phyloP scores from a whole-genome alignment of 1,284 basidiomycete species.

The Cutaneotrichosporon cavernicola region DNA sequence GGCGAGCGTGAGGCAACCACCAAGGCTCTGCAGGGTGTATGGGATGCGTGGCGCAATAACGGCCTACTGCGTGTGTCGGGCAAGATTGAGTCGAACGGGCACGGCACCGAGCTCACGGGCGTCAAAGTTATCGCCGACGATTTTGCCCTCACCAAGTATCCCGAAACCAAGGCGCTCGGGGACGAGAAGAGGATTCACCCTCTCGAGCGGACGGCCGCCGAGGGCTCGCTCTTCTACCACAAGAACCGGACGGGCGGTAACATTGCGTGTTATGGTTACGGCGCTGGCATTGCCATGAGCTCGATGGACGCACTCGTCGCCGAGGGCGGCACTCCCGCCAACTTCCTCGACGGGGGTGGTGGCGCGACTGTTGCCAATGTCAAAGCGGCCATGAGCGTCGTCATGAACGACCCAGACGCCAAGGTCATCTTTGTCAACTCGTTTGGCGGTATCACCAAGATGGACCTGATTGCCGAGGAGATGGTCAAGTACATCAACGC shows the following conservation, averaged over 20 bases:
- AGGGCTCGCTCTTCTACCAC: slow-evolving; percentile 27
- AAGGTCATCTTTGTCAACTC: slow-evolving; percentile 35
- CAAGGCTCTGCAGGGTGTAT: slow-evolving; percentile 17
- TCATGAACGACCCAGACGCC: slow-evolving; percentile 28
- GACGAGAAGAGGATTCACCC: slow-evolving; percentile 16
- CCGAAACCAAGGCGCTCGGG: slow-evolving; percentile 6
- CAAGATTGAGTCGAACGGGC: slow-evolving; percentile 14
- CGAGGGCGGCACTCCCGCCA: slow-evolving; percentile 30
- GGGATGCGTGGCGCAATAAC: slow-evolving; percentile 24
- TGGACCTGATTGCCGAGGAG: slow-evolving; percentile 29
- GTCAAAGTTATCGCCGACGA: slow-evolving; percentile 19
- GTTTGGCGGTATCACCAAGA: slow-evolving; percentile 35
- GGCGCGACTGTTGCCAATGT: slow-evolving; percentile 35
- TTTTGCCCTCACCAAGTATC: slow-evolving; percentile 15
- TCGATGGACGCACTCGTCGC: slow-evolving; percentile 32
- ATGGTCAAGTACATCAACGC: slow-evolving; percentile 16
- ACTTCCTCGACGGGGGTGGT: slow-evolving; percentile 39
- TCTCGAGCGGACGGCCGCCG: slow-evolving; percentile 22
- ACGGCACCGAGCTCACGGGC: slow-evolving; percentile 12
- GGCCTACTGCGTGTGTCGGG: slow-evolving; percentile 21
- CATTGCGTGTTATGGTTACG: slow-evolving; percentile 28
- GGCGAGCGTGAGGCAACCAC: slow-evolving; percentile 9
- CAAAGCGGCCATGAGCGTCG: slow-evolving; percentile 27
- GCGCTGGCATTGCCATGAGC: slow-evolving; percentile 32
- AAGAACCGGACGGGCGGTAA: slow-evolving; percentile 23